Conservation (phyloP, 495 filamentous ascomycete genomes). For the Neurospora sp. region DNA sequence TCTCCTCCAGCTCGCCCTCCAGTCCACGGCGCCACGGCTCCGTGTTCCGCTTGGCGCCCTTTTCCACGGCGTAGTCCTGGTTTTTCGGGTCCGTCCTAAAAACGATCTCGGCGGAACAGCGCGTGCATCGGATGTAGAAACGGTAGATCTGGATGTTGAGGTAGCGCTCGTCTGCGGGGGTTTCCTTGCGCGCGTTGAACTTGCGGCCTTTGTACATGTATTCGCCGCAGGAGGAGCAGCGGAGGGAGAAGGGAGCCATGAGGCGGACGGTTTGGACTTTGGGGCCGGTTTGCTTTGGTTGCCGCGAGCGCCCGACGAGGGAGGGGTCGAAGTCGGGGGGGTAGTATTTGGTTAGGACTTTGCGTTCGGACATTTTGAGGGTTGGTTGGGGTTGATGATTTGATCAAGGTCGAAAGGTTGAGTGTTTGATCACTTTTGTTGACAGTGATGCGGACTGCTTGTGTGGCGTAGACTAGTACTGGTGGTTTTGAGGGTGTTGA, state of each 20-base stretch:
- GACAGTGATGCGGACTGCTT: too few relatives aligned
- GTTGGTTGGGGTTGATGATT: neutral
- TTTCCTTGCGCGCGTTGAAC: constrained; percentile 95
- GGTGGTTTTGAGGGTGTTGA: neutral
- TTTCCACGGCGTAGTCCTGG: constrained; percentile 68
- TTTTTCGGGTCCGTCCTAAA: constrained; percentile 94
- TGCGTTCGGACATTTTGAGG: constrained; percentile 79
- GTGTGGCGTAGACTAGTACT: neutral
- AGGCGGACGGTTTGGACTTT: constrained; percentile 86
- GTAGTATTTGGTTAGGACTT: constrained; percentile 78
- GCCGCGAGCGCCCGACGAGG: constrained; percentile 54
- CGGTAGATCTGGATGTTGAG: constrained; percentile 80
- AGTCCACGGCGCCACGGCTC: constrained; percentile 74
- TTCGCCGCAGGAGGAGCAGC: constrained; percentile 83
- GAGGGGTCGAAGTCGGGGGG: constrained; percentile 96
- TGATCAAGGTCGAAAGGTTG: neutral
- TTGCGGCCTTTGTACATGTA: constrained; percentile 96
- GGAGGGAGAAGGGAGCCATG: constrained; percentile 94
- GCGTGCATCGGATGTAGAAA: constrained; percentile 92
- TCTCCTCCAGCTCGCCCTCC: constrained; percentile 48
- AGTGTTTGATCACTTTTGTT: neutral
- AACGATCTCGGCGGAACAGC: constrained; percentile 82
- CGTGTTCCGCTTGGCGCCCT: constrained; percentile 83
- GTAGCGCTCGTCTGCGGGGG: constrained; percentile 76
- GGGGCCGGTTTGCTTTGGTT: constrained; percentile 61